Base-by-base conservation (phyloP, 2,329 filamentous ascomycete species). In the Cytospora paraplurivora region DNA sequence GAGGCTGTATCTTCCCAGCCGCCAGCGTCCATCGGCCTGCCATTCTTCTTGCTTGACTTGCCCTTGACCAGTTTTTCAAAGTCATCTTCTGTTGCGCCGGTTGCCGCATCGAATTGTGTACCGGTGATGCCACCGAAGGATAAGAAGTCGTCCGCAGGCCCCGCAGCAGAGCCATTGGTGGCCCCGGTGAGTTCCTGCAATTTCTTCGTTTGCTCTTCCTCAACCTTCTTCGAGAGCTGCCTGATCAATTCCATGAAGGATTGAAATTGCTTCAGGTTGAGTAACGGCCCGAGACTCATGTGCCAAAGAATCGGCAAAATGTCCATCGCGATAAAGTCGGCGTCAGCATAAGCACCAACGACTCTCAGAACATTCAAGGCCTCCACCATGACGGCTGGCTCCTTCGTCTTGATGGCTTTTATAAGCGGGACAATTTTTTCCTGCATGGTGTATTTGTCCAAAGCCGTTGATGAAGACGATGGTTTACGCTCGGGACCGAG, bases 361-460 rank as follows among this genome's bases (percentile, higher is more conserved):
- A 97, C 90, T 56, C 85, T 86, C 68, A 98, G 87, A 1, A 97
- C 92, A 62, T 88, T 89, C 38, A 98, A 81, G 0, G 93, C 90
- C 7, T 94, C 93, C 81, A 98, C 90, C 91, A 98, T 98, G 11
- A 99, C 95, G 8, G 93, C 93, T 0, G 95, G 95, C 74, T 99
- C 95, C 73, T 97, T 98, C 0, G 95, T 99, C 77, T 97, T 98
- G 78, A 99, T 98, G 1, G 83, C 93, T 72, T 91, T 93, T 66
- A 99, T 82, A 5, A 98, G 79, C 0, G 95, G 95, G 0, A 98
- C 85, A 38, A 99, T 91, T 79, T 97, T 98, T 74, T 99, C 95
- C 74, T 99, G 95, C 78, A 99, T 94, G 0, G 95, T 98, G 72
- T 95, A 98, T 75, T 98, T 98, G 78, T 99, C 95, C 34, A 99